Base-by-base conservation (phyloP, 345 rosid species). In the Abelmoschus esculentus region DNA sequence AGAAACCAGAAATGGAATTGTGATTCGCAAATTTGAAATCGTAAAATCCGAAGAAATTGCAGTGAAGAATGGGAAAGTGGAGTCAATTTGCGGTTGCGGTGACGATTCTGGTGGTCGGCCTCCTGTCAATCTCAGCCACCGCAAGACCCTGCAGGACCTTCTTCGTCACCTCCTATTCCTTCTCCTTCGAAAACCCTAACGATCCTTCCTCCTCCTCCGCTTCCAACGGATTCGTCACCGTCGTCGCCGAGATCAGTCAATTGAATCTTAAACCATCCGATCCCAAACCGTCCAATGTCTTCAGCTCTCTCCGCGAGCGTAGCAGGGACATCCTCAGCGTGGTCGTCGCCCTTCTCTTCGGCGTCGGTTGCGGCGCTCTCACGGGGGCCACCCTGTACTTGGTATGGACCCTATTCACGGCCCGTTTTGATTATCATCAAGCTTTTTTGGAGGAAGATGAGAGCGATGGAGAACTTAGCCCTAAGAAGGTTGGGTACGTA, bases 341-440 rank as follows among this genome's bases (percentile, higher is more conserved):
- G 28, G 91, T 95, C 5, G 85, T 90, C 8, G 93, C 96, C 34
- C 83, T 95, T 50, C 82, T 95, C 2, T 91, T 95, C 44, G 99
- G 97, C 2, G 97, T 95, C 61, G 96, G 96, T 1, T 91, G 97
- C 38, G 99, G 99, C 12, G 97, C 93, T 59, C 87, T 95, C 49
- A 89, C 99, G 5, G 99, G 95, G 5, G 90, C 89, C 14, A 87
- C 95, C 46, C 46, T 42, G 0, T 42, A 42, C 46, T 42, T 42
- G 13, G 46, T 42, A 42, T 42, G 46, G 46, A 8, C 46, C 11
- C 12, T 42, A 2, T 42, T 42, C 46, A 8, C 46, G 46, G 13
- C 46, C 46, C 46, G 46, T 12, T 9, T 12, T 3, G 46, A 42
- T 42, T 42, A 42, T 42, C 46, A 42, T 42, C 46, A 42, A 42